A percentile compares a stretch with the other conserved stretches of the same genome.
Evolutionary conservation across 2,329 filamentous ascomycete species (phyloP).

Genomic region (Fusarium longipes): DNA sequence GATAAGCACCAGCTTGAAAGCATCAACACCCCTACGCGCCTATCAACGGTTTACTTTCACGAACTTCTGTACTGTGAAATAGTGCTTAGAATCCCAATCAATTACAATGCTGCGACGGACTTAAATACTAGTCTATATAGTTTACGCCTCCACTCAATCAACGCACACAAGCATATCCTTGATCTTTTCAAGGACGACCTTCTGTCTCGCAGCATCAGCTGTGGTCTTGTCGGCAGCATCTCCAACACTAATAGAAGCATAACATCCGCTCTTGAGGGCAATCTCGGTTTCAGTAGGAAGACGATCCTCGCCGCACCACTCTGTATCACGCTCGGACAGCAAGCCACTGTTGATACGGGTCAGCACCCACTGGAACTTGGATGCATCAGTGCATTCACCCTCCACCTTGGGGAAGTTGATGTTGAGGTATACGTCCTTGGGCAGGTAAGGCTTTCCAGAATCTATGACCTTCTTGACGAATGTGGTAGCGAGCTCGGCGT

Average conservation of each 20-base stretch:
- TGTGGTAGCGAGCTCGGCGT: conserved; percentile 70
- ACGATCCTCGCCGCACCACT: conserved; percentile 64
- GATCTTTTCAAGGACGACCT: conserved; percentile 49
- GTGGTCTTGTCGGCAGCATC: conserved; percentile 70
- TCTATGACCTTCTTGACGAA: conserved; percentile 66
- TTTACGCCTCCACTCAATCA: not conserved
- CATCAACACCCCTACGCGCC: not conserved
- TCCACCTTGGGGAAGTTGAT: conserved; percentile 73
- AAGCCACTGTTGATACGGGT: conserved; percentile 69
- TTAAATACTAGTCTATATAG: not conserved
- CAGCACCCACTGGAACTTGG: conserved; percentile 72
- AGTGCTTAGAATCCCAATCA: not conserved
- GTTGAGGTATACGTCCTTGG: conserved; percentile 70
- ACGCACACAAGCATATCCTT: conserved; percentile 48
- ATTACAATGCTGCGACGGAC: not conserved
- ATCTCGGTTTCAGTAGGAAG: conserved; percentile 71
- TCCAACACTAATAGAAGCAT: conserved; percentile 72
- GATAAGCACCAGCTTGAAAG: conserved; percentile 31
- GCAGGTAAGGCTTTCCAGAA: conserved; percentile 71
- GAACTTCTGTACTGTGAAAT: too few relatives aligned
- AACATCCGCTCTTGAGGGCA: conserved; percentile 64
- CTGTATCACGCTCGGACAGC: conserved; percentile 64
- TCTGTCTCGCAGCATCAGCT: conserved; percentile 47
- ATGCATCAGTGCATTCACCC: conserved; percentile 60
- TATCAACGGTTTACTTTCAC: not conserved